Percentiles rank a stretch among this genome's conserved stretches.
Conservation (phyloP, 257 asterid genomes). For the Haberlea rhodopensis region DNA sequence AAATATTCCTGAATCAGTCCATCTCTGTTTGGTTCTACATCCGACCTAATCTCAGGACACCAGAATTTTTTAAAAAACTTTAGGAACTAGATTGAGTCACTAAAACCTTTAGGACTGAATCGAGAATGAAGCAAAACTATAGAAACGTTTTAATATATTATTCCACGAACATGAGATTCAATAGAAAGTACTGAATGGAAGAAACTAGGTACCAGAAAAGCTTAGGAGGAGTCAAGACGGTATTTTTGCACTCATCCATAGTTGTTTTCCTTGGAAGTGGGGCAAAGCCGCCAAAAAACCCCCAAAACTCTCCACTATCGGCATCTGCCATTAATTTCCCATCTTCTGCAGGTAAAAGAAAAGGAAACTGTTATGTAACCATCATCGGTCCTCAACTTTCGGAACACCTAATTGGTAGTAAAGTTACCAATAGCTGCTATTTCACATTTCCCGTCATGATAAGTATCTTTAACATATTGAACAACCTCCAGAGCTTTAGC, state of each 20-base stretch:
- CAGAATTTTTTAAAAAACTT: too few relatives aligned
- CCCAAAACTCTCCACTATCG: conserved; percentile 88
- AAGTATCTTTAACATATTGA: conserved; percentile 75
- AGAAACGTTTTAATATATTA: too few relatives aligned
- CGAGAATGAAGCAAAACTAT: too few relatives aligned
- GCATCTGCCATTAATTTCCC: conserved; percentile 84
- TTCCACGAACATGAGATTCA: conserved; percentile 29
- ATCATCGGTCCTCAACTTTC: conserved; percentile 12
- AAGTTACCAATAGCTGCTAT: conserved; percentile 70
- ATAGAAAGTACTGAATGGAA: conserved; percentile 17
- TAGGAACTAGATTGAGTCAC: too few relatives aligned
- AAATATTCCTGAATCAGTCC: too few relatives aligned
- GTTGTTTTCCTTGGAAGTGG: conserved; percentile 71
- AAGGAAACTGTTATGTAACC: conserved; percentile 17
- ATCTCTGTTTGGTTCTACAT: too few relatives aligned
- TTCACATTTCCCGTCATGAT: conserved; percentile 77
- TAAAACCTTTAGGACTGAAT: too few relatives aligned
- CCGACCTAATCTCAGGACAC: too few relatives aligned
- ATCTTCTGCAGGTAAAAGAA: conserved; percentile 57
- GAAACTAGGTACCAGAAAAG: conserved; percentile 58
- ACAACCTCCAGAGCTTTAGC: conserved; percentile 93
- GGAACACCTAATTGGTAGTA: conserved; percentile 19
- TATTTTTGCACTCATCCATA: conserved; percentile 24
- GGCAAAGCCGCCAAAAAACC: conserved; percentile 89
- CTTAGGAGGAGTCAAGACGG: conserved; percentile 31